phyloP scores from a whole-genome alignment of 2,329 filamentous ascomycete genomes.

The Trichophyton equinum region DNA sequence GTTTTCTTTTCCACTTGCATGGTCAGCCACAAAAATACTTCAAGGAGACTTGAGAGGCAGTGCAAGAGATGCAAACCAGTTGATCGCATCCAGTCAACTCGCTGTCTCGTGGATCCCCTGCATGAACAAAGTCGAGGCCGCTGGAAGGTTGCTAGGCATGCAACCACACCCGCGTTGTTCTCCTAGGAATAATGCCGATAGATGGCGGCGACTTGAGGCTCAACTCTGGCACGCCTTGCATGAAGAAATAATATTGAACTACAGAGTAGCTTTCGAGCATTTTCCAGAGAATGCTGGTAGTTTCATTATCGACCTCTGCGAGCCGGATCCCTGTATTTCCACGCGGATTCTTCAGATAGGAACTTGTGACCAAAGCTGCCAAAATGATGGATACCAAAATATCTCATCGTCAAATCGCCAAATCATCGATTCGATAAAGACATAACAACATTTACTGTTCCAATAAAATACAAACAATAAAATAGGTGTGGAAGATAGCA shows the following conservation, averaged over 20 bases:
- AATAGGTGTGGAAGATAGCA: neutral
- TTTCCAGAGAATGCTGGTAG: neutral
- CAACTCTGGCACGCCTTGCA: neutral
- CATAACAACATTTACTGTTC: neutral
- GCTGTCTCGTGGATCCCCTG: neutral
- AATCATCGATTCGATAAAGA: neutral
- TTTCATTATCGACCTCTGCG: neutral
- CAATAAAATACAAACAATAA: neutral
- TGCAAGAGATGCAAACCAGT: neutral
- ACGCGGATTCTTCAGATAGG: too few relatives aligned
- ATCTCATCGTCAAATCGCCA: neutral
- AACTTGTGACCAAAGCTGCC: too few relatives aligned
- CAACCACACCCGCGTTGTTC: conserved; percentile 1
- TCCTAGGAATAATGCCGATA: neutral
- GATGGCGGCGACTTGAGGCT: neutral
- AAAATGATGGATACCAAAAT: neutral
- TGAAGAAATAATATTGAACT: neutral
- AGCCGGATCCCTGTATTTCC: neutral
- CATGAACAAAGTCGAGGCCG: neutral
- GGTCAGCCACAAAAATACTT: neutral
- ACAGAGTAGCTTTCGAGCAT: neutral
- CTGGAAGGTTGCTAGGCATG: neutral
- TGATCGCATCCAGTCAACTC: neutral
- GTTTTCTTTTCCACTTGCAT: neutral
- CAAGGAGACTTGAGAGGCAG: neutral